A percentile compares a stretch with the other conserved stretches of the same genome.
These are phyloP conservation scores for Chloranthus sessilifolius DNA, from an alignment of 164 flowering plant species.

Conservation along the genomic window DNA sequence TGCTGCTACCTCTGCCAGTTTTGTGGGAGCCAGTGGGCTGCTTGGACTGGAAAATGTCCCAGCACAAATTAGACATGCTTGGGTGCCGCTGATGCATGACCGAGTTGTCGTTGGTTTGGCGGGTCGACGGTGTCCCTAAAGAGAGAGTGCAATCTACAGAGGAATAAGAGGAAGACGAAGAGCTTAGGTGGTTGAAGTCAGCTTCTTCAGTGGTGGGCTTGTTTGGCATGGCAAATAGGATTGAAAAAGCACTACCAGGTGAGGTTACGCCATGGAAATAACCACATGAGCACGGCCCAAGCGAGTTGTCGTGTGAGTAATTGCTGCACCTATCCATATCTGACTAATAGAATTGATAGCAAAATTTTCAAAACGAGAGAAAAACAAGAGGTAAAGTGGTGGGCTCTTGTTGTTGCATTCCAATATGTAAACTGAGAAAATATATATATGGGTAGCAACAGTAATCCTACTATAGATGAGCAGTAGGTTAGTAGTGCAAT, in stretches of 20 bases:
- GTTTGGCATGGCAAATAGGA: constrained; percentile 52
- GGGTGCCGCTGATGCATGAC: constrained; percentile 13
- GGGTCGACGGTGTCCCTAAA: constrained; percentile 89
- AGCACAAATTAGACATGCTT: constrained; percentile 46
- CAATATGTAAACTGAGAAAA: too few species aligned
- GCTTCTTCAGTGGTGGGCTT: constrained; percentile 4
- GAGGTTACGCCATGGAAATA: constrained; percentile 28
- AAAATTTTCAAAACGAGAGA: too few species aligned
- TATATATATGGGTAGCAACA: too few species aligned
- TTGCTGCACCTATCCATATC: constrained; percentile 47
- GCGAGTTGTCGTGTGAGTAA: constrained; percentile 22
- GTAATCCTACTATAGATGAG: too few species aligned
- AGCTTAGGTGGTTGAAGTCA: not conserved
- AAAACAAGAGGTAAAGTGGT: too few species aligned
- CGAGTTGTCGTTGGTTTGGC: constrained; percentile 24
- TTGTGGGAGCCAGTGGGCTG: constrained; percentile 15
- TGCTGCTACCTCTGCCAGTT: constrained; percentile 17
- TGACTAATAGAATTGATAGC: too few species aligned
- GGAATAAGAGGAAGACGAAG: constrained; percentile 41
- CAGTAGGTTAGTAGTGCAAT: too few species aligned
- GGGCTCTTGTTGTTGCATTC: too few species aligned
- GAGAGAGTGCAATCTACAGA: constrained; percentile 97
- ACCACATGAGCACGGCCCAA: constrained; percentile 49
- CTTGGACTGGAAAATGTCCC: constrained; percentile 53
- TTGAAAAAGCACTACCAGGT: constrained; percentile 34